phyloP scores from a whole-genome alignment of 2,329 filamentous ascomycete species.

The Arachnopeziza araneosa region DNA sequence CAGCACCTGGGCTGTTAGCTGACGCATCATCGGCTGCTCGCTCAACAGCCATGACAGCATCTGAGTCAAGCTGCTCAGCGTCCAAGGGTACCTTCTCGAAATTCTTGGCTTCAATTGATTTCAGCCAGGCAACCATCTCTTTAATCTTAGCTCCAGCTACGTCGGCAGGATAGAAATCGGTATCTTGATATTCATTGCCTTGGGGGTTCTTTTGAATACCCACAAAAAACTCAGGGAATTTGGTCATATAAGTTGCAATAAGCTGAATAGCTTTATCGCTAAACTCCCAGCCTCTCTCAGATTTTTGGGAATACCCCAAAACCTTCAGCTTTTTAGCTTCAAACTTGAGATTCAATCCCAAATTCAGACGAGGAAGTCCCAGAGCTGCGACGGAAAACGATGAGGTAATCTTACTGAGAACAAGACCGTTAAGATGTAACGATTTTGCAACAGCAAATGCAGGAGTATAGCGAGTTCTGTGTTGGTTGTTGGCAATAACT shows the following conservation, averaged over 20 bases:
- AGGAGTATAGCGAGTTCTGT: constrained; percentile 69
- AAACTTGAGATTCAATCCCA: constrained; percentile 95
- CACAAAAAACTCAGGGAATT: constrained; percentile 92
- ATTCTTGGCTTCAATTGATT: constrained; percentile 81
- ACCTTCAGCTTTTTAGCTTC: constrained; percentile 95
- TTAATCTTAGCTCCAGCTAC: constrained; percentile 77
- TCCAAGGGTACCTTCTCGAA: constrained; percentile 96
- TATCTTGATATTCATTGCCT: constrained; percentile 76
- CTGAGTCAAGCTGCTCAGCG: constrained; percentile 91
- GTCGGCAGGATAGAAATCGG: constrained; percentile 75
- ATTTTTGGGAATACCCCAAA: constrained; percentile 86
- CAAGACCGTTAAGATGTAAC: constrained; percentile 75
- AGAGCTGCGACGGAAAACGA: constrained; percentile 83
- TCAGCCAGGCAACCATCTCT: constrained; percentile 91
- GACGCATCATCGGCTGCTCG: constrained; percentile 61
- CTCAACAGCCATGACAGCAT: constrained; percentile 78
- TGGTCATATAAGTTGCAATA: constrained; percentile 82
- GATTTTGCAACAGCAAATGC: constrained; percentile 84
- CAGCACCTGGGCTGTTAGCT: constrained; percentile 45
- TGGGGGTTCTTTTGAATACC: constrained; percentile 81
- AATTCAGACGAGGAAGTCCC: constrained; percentile 70
- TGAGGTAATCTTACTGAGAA: constrained; percentile 92
- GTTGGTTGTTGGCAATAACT: constrained; percentile 67
- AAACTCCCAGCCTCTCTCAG: constrained; percentile 88
- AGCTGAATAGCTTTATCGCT: constrained; percentile 77